These are phyloP conservation scores for Linnemannia hyalina DNA, from an alignment of 192 early-diverging fungal genomes.

Conservation along the genomic window DNA sequence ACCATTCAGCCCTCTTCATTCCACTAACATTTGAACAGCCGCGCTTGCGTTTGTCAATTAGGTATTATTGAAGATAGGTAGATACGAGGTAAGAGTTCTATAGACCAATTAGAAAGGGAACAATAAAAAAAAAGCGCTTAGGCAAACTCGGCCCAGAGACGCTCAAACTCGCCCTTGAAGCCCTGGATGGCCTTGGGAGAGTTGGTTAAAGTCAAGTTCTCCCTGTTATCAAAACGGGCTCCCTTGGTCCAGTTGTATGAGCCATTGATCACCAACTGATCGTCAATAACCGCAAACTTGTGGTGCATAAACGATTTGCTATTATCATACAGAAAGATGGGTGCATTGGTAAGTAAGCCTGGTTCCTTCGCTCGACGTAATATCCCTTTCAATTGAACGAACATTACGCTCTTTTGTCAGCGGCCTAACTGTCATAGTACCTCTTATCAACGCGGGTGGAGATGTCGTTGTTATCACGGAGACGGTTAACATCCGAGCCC, in stretches of 20 bases:
- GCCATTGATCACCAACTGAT: constrained; percentile 67
- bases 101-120: no score
- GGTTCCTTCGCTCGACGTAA: neutral
- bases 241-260: constrained; percentile 71
- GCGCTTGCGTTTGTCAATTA: no score
- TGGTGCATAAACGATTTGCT: constrained; percentile 74
- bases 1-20: neutral
- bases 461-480: constrained; percentile 60
- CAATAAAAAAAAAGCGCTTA: neutral
- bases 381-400: neutral
- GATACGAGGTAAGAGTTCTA: no score
- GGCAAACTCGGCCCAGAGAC: constrained; percentile 67
- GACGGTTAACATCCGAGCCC: constrained; percentile 69
- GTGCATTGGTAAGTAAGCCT: neutral
- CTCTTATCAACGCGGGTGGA: constrained; percentile 63
- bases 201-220: constrained; percentile 76
- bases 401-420: neutral
- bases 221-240: constrained; percentile 74
- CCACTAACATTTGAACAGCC: neutral
- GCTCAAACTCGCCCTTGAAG: constrained; percentile 70
- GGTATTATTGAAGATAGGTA: no score
- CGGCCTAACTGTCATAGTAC: constrained; percentile 52
- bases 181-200: constrained; percentile 64
- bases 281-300: constrained; percentile 78
- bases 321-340: neutral